Percentiles rank a stretch among this genome's conserved stretches.
phyloP scores from a whole-genome alignment of 2,329 filamentous ascomycete species.

The Verticillium alfalfae region DNA sequence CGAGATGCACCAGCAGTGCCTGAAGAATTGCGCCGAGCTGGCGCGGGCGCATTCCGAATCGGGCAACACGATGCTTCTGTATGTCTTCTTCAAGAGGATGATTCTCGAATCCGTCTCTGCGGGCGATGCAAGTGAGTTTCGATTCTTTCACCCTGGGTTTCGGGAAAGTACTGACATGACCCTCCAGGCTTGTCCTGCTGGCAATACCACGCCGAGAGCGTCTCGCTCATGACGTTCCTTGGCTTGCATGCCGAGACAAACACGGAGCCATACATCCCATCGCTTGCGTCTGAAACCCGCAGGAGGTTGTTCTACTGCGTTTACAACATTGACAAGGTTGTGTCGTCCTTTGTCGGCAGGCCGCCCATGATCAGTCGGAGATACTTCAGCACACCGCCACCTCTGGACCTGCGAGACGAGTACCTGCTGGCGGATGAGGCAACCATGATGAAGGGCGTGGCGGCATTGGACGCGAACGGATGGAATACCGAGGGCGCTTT shows the following conservation, averaged over 20 bases:
- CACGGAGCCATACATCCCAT: constrained; percentile 19
- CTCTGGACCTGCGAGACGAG: constrained; percentile 47
- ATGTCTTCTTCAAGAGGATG: constrained; percentile 24
- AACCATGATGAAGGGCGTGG: constrained; percentile 29
- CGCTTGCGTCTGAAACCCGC: constrained; percentile 27
- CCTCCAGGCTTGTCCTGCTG: constrained; percentile 26
- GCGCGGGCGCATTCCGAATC: constrained; percentile 10
- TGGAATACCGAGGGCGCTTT: constrained; percentile 44
- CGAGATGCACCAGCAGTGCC: constrained; percentile 20
- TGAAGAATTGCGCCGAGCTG: constrained; percentile 27
- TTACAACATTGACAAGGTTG: constrained; percentile 42
- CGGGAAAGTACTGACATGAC: not conserved
- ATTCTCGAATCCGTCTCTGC: constrained; percentile 29
- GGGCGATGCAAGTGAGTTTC: constrained; percentile 32
- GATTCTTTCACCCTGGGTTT: too few species aligned
- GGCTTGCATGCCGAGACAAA: constrained; percentile 23
- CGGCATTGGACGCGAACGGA: constrained; percentile 38
- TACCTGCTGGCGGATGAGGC: constrained; percentile 37
- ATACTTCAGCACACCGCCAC: constrained; percentile 47
- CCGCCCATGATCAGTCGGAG: constrained; percentile 47
- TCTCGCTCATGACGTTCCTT: constrained; percentile 28
- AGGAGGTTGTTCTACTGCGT: constrained; percentile 26
- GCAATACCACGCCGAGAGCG: constrained; percentile 28
- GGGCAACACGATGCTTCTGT: constrained; percentile 31
- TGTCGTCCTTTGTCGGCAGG: constrained; percentile 46